Evolutionary conservation across 2,329 filamentous ascomycete species (phyloP).

Genomic region (Endoconidiophora laricicola): DNA sequence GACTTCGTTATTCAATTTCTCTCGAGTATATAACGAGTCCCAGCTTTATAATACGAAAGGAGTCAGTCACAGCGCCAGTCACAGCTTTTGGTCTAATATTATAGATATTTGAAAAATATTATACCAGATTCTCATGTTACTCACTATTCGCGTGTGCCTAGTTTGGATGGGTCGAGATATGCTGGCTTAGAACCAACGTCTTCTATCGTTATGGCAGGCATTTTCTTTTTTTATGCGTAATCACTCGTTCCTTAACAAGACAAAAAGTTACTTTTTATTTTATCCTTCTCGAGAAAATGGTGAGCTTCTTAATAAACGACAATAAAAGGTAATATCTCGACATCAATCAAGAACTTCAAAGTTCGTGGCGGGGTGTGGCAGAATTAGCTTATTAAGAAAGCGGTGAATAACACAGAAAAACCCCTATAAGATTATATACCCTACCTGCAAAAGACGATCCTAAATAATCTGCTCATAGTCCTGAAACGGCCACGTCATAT

Average conservation of each 20-base stretch:
- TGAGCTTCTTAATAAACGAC: neutral
- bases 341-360: neutral
- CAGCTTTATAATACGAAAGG: constrained; percentile 34
- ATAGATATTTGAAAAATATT: neutral
- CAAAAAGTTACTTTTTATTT: too few relatives aligned
- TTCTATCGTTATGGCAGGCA: neutral
- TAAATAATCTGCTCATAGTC: neutral
- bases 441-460: too few relatives aligned
- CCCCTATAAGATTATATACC: neutral
- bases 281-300: neutral
- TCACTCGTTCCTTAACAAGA: neutral
- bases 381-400: neutral
- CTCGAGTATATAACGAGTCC: constrained; percentile 56
- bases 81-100: neutral
- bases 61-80: neutral
- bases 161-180: constrained; percentile 56
- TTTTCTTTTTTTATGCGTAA: neutral
- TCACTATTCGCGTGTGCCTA: constrained; percentile 87
- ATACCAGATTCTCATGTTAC: constrained; percentile 18
- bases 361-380: neutral
- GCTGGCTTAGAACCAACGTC: constrained; percentile 28
- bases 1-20: constrained; percentile 52
- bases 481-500: neutral
- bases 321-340: neutral
- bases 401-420: neutral